Conservation (phyloP, 306 rosid species). For the Glycine latifolia region DNA sequence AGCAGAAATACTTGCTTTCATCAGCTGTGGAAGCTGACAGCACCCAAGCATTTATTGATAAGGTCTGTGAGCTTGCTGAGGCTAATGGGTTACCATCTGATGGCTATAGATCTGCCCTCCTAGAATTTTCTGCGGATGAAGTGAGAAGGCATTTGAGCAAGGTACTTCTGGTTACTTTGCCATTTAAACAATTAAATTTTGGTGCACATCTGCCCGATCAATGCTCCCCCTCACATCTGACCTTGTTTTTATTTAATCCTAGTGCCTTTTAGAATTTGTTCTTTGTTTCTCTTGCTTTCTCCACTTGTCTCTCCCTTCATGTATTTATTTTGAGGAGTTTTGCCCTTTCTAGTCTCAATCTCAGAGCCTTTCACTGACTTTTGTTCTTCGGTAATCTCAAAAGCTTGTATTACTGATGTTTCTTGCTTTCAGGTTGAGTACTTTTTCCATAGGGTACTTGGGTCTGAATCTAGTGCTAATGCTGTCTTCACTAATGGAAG, state of each 20-base stretch:
- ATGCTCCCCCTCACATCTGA: background rate
- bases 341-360: conserved; percentile 27
- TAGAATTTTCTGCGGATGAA: conserved; percentile 63
- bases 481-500: conserved; percentile 98
- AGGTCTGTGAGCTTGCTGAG: conserved; percentile 82
- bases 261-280: conserved; percentile 17
- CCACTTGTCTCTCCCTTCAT: conserved; percentile 5
- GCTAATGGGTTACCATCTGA: conserved; percentile 78
- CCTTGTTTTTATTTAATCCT: conserved; percentile 24
- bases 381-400: background rate
- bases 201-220: conserved; percentile 3
- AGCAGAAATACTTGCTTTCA: conserved; percentile 61
- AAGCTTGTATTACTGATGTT: conserved; percentile 33
- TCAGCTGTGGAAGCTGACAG: conserved; percentile 58
- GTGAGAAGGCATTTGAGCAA: conserved; percentile 64
- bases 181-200: conserved; percentile 14
- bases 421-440: conserved; percentile 67
- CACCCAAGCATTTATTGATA: conserved; percentile 64
- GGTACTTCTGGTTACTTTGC: conserved; percentile 60
- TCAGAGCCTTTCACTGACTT: conserved; percentile 35
- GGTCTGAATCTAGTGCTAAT: conserved; percentile 70
- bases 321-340: conserved; percentile 26
- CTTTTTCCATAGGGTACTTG: conserved; percentile 63
- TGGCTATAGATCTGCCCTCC: conserved; percentile 60
- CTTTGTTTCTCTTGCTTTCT: conserved; percentile 12